Conservation (phyloP, 371 early-diverging fungal species). For the Lichtheimia ramosa region DNA sequence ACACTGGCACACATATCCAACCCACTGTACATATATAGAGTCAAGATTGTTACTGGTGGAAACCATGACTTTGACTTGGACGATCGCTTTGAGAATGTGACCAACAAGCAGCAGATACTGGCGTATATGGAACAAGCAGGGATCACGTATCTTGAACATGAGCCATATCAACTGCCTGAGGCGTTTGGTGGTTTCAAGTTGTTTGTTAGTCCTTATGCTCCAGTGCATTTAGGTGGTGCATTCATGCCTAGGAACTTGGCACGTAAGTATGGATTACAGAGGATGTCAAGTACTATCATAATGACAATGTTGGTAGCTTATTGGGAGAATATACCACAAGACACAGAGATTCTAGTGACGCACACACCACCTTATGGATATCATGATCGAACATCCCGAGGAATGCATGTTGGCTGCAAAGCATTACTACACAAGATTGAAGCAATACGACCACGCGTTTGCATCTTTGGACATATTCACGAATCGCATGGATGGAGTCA, state of each 20-base stretch:
- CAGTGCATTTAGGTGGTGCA: constrained; percentile 52
- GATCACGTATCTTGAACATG: constrained; percentile 52
- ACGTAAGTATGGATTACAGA: constrained; percentile 16
- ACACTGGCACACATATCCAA: constrained; percentile 4
- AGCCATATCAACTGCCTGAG: constrained; percentile 32
- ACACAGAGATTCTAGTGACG: constrained; percentile 53
- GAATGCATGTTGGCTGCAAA: constrained; percentile 44
- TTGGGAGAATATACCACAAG: constrained; percentile 46
- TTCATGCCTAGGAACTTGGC: constrained; percentile 46
- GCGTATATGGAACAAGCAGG: constrained; percentile 22
- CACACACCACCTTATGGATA: constrained; percentile 53
- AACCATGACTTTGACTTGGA: constrained; percentile 55
- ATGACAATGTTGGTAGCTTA: constrained; percentile 15
- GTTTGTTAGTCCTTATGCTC: constrained; percentile 58
- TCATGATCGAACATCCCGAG: constrained; percentile 27
- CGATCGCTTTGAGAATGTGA: constrained; percentile 13
- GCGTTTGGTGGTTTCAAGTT: constrained; percentile 31
- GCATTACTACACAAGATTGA: constrained; percentile 37
- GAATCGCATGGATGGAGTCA: constrained; percentile 44
- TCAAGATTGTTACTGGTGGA: constrained; percentile 55
- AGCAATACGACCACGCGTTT: constrained; percentile 41
- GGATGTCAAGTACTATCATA: neutral
- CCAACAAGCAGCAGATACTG: constrained; percentile 19
- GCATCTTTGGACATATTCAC: constrained; percentile 61
- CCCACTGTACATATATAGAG: constrained; percentile 18